Evolutionary conservation across 2,329 filamentous ascomycete genomes (phyloP).

Genomic region (Arthrobotrys pseudoclavata): DNA sequence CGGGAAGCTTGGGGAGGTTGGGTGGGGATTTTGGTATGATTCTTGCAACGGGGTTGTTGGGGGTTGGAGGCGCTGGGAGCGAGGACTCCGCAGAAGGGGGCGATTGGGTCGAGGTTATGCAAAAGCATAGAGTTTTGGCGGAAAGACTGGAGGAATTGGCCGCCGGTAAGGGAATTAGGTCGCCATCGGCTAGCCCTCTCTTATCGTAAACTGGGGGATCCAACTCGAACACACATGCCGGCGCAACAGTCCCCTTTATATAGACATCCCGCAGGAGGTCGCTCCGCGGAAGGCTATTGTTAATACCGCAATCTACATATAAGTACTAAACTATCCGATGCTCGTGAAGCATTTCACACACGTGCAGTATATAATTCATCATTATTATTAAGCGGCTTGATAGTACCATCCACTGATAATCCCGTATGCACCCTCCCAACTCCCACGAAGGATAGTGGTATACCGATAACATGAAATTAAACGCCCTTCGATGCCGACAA

Average conservation of each 20-base stretch:
- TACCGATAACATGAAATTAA: constrained; percentile 11
- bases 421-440: not conserved
- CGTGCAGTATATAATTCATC: not conserved
- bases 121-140: constrained; percentile 86
- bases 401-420: not conserved
- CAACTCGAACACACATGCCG: no score
- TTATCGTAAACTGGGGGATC: constrained; percentile 42
- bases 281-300: no score
- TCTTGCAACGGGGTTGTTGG: constrained; percentile 75
- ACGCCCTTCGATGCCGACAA: constrained; percentile 34
- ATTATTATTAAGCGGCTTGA: not conserved
- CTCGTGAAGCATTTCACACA: no score
- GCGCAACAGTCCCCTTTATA: no score
- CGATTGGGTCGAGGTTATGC: constrained; percentile 91
- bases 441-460: not conserved
- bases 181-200: constrained; percentile 40
- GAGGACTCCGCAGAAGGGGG: constrained; percentile 68
- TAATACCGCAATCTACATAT: no score
- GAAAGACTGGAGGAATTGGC: constrained; percentile 75
- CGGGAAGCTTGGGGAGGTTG: constrained; percentile 87
- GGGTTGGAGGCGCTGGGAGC: constrained; percentile 63
- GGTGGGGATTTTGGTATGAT: constrained; percentile 95
- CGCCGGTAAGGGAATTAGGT: constrained; percentile 58
- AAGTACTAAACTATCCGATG: no score
- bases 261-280: no score